A percentile compares a stretch with the other conserved stretches of the same genome.
Evolutionary conservation across 192 early-diverging fungal genomes (phyloP).

Genomic region (Gryganskiella cystojenkinii): DNA sequence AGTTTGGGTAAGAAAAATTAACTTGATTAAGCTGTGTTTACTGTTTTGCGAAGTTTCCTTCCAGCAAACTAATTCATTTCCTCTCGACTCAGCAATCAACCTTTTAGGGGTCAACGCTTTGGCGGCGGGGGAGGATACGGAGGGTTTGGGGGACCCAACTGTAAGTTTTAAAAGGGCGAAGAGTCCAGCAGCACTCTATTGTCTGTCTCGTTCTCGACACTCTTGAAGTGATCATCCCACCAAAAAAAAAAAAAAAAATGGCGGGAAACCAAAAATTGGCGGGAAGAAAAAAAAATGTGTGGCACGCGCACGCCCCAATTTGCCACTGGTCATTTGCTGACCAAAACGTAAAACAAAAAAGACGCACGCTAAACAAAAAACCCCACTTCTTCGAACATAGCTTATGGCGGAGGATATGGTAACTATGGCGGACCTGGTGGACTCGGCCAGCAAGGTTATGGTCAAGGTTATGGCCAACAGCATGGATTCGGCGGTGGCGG

Average conservation of each 20-base stretch:
- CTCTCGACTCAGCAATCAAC: too few species aligned
- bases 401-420: constrained; percentile 33
- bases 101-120: constrained; percentile 13
- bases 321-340: not conserved
- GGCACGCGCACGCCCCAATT: not conserved
- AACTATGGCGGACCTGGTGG: constrained; percentile 20
- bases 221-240: too few species aligned
- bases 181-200: too few species aligned
- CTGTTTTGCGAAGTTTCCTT: not conserved
- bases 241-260: constrained; percentile 13
- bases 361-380: not conserved
- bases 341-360: constrained; percentile 5
- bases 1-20: constrained; percentile 23
- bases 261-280: constrained; percentile 29
- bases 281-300: not conserved
- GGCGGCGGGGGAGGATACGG: constrained; percentile 39
- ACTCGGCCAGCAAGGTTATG: constrained; percentile 13
- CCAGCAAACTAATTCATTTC: not conserved
- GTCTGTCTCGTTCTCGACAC: too few species aligned
- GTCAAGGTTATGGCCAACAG: constrained; percentile 15
- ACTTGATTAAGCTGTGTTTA: too few species aligned
- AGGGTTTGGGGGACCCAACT: constrained; percentile 43
- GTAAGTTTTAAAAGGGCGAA: too few species aligned
- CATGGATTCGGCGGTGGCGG: constrained; percentile 15
- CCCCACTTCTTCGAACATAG: constrained; percentile 6